Percentiles rank a stretch among this genome's conserved stretches.
Evolutionary conservation across 179 eudicot genomes (phyloP).

Genomic region (Monotropa hypopitys): DNA sequence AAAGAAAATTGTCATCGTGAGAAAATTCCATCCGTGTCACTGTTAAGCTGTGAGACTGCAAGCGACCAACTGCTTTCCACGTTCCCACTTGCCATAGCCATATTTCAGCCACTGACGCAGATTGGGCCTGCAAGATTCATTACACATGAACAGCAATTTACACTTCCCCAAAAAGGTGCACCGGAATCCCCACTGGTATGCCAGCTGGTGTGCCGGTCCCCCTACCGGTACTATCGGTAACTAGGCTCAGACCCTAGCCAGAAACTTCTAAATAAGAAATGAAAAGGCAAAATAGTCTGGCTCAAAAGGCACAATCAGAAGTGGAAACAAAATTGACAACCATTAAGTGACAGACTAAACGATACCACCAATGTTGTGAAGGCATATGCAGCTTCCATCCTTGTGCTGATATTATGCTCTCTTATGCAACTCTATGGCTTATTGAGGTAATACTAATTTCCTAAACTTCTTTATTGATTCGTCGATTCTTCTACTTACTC

Average conservation of each 20-base stretch:
- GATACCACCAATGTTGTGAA: background rate
- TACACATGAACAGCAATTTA: slow-evolving; percentile 1
- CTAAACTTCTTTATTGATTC: background rate
- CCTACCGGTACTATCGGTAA: too few species aligned
- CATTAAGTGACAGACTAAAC: background rate
- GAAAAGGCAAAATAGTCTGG: background rate
- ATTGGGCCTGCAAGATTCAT: slow-evolving; percentile 58
- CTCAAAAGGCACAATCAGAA: background rate
- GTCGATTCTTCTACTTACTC: background rate
- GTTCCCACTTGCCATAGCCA: slow-evolving; percentile 97
- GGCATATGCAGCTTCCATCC: background rate
- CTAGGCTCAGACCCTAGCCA: too few species aligned
- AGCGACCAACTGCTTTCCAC: slow-evolving; percentile 84
- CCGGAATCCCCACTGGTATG: too few species aligned
- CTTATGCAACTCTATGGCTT: background rate
- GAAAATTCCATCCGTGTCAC: slow-evolving; percentile 91
- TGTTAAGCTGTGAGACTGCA: slow-evolving; percentile 86
- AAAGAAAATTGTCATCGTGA: slow-evolving; percentile 69
- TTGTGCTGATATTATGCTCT: background rate
- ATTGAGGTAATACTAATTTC: background rate
- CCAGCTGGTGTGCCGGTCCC: too few species aligned
- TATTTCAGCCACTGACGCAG: slow-evolving; percentile 77
- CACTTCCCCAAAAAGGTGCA: background rate
- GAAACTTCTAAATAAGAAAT: background rate
- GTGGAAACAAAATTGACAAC: background rate